These are phyloP conservation scores for Sungouiozyma intestinalis DNA, from an alignment of 805 yeast genomes.

Conservation along the genomic window DNA sequence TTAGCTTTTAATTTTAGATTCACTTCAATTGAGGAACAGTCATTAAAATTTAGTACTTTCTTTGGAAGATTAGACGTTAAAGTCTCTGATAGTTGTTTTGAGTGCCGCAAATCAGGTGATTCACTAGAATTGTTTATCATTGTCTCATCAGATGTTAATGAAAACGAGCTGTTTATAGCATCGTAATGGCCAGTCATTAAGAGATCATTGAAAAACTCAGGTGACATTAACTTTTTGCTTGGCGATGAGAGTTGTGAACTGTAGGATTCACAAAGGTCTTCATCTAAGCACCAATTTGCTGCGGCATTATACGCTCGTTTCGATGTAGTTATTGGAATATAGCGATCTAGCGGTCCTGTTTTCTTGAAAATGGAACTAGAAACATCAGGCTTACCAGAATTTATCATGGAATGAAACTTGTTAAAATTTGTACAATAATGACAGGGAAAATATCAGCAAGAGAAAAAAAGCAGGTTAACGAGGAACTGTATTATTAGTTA, in stretches of 20 bases:
- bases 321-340: constrained; percentile 8
- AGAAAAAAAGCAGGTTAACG: too few species aligned
- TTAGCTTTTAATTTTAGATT: background rate
- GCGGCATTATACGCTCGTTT: constrained; percentile 9
- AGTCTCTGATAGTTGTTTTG: background rate
- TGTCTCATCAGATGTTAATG: constrained; percentile 2
- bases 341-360: background rate
- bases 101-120: background rate
- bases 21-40: background rate
- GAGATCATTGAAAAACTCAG: constrained; percentile 23
- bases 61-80: background rate
- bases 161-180: constrained; percentile 6
- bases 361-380: background rate
- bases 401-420: too few species aligned
- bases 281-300: constrained; percentile 6
- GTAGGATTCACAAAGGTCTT: background rate
- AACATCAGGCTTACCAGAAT: background rate
- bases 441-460: too few species aligned
- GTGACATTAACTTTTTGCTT: constrained; percentile 22
- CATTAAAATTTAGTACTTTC: background rate
- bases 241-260: constrained; percentile 9
- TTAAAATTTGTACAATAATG: too few species aligned
- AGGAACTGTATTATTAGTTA: too few species aligned
- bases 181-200: constrained; percentile 17
- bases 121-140: background rate